Base-by-base conservation (phyloP, 177 flowering plant genomes). In the Telopea speciosissima region DNA sequence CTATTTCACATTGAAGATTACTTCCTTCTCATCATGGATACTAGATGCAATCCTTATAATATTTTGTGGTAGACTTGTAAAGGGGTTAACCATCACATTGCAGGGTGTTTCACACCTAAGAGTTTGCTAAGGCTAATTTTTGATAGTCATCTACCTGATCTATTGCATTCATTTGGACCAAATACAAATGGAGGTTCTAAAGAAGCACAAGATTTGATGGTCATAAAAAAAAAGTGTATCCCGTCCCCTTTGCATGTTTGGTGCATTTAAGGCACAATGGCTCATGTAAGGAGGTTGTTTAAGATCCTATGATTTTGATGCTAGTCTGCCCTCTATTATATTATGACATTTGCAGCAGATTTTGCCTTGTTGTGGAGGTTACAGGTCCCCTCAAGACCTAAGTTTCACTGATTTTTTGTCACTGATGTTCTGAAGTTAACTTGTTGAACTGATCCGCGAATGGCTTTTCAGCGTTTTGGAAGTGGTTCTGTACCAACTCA, bases 401-500 rank as follows among this genome's bases (percentile, higher is more conserved):
- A 25, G 17, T 7, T 5, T 49, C 64, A 44, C 49, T 44, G 14
- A 28, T 28, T 44, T 44, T 44, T 9, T 49, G 19, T 66, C 36
- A 31, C 61, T 12, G 54, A 25, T 10, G 42, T 49, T 25, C 33
- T 77, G 26, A 42, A 64, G 16, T 61, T 31, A 31, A 70, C 72
- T 72, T 44, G 13, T 54, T 72, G 19, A 63, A 33, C 61, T 75
- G 36, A 70, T 61, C 24, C 61, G 36, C 10, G 24, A 66, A 64
- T 76, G 58, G 28, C 26, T 68, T 77, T 36, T 80, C 87, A 92
- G 99, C 92, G 97, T 52, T 95, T 95, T 85, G 99, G 99, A 75
- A 91, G 90, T 85, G 95, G 97, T 74, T 83, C 97, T 28, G 88
- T 95, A 68, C 91, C 99, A 77, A 95, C 97, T 73, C 90, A 90